Conservation (phyloP, 371 early-diverging fungal genomes). For the Apophysomyces elegans region DNA sequence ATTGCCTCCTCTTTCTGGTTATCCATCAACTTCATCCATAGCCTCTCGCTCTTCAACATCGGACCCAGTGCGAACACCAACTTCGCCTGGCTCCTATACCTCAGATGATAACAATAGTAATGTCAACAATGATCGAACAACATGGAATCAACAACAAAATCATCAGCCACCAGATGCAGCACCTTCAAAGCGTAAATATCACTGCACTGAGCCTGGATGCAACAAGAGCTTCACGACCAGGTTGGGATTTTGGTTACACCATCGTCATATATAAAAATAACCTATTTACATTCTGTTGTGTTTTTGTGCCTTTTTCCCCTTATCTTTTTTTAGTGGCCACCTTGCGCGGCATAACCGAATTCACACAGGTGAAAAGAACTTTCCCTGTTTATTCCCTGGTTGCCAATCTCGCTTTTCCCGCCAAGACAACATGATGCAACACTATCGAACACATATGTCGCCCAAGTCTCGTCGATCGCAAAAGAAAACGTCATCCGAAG, state of each 20-base stretch:
- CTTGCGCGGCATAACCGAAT: conserved; percentile 89
- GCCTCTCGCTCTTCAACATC: conserved; percentile 1
- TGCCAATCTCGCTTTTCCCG: conserved; percentile 88
- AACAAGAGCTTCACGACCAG: conserved; percentile 57
- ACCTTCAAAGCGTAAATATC: conserved; percentile 44
- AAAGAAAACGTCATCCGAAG: conserved; percentile 28
- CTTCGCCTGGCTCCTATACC: conserved; percentile 4
- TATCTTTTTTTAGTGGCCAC: conserved; percentile 65
- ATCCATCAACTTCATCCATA: conserved; percentile 3
- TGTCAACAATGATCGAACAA: conserved; percentile 11
- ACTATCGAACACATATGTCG: conserved; percentile 83
- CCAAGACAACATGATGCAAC: conserved; percentile 92
- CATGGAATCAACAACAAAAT: conserved; percentile 6
- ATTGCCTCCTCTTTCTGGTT: conserved; percentile 4
- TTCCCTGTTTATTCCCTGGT: conserved; percentile 76
- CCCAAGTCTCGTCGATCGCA: conserved; percentile 70
- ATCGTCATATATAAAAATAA: conserved; percentile 7
- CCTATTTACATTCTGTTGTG: neutral
- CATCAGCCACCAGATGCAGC: conserved; percentile 11
- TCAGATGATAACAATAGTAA: conserved; percentile 2
- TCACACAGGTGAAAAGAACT: conserved; percentile 93
- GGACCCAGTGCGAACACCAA: conserved; percentile 2
- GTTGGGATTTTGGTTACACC: conserved; percentile 21
- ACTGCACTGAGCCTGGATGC: conserved; percentile 48
- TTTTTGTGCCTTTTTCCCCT: neutral